phyloP scores from a whole-genome alignment of 2,329 filamentous ascomycete species.

The Pseudogymnoascus sp. region DNA sequence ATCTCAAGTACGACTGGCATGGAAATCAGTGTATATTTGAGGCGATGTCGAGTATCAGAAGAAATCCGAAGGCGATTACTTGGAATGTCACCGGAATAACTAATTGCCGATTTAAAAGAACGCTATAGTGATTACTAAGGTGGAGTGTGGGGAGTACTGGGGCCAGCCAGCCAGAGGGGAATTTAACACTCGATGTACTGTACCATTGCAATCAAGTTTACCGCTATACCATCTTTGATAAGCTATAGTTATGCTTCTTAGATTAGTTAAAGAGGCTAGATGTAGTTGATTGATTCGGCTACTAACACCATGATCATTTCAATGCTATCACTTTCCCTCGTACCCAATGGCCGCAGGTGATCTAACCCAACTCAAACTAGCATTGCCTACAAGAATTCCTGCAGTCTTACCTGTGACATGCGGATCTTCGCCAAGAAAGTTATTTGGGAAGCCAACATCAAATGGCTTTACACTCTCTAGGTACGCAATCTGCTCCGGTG shows the following conservation, averaged over 20 bases:
- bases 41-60: neutral
- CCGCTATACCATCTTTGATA: too few relatives aligned
- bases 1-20: neutral
- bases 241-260: neutral
- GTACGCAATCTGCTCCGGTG: slow-evolving; percentile 52
- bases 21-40: neutral
- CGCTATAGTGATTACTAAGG: too few relatives aligned
- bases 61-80: neutral
- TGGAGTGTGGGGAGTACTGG: too few relatives aligned
- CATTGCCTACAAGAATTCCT: neutral
- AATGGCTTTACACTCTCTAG: slow-evolving; percentile 56
- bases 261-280: neutral
- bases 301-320: neutral
- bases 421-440: slow-evolving; percentile 42
- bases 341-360: neutral
- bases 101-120: neutral
- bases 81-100: neutral
- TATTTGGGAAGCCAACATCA: slow-evolving; percentile 58
- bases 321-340: neutral
- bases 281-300: neutral
- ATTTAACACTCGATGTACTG: too few relatives aligned
- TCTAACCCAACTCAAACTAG: neutral
- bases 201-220: too few relatives aligned
- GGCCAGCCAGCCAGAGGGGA: too few relatives aligned
- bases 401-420: neutral